A percentile compares a stretch with the other conserved stretches of the same genome.
Evolutionary conservation across 495 filamentous ascomycete genomes (phyloP).

Genomic region (Aspergillus saccharolyticus): DNA sequence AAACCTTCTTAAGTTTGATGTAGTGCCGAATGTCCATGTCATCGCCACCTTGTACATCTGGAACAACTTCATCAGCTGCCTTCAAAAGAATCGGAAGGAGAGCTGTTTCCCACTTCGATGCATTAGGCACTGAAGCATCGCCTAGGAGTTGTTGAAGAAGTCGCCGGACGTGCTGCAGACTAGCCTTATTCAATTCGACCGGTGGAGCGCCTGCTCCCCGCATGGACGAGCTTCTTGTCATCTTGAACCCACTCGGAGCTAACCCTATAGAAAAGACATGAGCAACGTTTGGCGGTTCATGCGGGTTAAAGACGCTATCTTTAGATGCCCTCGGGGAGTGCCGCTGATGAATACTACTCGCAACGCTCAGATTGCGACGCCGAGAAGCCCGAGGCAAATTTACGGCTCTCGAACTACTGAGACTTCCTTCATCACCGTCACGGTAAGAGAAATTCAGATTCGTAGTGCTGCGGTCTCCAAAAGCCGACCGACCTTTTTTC

Average conservation of each 20-base stretch:
- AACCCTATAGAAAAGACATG: conserved; percentile 16
- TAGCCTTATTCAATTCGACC: conserved; percentile 78
- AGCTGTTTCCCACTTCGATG: conserved; percentile 80
- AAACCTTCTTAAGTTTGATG: conserved; percentile 94
- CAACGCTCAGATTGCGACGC: conserved; percentile 70
- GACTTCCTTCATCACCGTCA: conserved; percentile 54
- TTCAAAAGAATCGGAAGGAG: conserved; percentile 86
- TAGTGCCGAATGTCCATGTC: conserved; percentile 99
- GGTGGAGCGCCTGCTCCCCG: conserved; percentile 67
- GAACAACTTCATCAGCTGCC: conserved; percentile 91
- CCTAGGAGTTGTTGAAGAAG: conserved; percentile 77
- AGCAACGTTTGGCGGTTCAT: conserved; percentile 23
- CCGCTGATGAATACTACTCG: conserved; percentile 63
- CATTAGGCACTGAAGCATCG: conserved; percentile 68
- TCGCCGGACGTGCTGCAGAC: conserved; percentile 79
- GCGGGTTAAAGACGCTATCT: conserved; percentile 32
- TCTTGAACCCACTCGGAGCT: conserved; percentile 45
- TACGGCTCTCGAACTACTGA: conserved; percentile 53
- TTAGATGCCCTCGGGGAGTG: conserved; percentile 58
- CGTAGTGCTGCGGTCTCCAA: conserved; percentile 63
- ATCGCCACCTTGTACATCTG: conserved; percentile 81
- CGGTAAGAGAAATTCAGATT: conserved; percentile 58
- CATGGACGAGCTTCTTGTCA: conserved; percentile 82
- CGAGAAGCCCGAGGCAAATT: conserved; percentile 52
- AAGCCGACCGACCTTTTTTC: conserved; percentile 66